Conservation (phyloP, 1,284 basidiomycete species). For the Irpex lacteus region DNA sequence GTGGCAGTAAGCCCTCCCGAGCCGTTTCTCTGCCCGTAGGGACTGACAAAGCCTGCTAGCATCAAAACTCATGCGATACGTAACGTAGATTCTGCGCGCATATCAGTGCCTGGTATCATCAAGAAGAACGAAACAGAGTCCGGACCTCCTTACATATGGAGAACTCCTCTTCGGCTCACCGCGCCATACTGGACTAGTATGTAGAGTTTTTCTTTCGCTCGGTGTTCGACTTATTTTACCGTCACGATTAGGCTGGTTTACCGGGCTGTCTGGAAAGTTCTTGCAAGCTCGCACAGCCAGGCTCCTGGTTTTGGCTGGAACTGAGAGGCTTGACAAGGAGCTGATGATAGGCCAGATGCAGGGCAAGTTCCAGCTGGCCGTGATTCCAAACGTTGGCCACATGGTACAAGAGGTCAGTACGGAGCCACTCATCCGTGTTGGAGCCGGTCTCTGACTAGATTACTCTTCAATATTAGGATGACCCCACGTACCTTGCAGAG, state of each 20-base stretch:
- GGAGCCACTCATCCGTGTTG: not conserved
- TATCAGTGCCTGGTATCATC: conserved; percentile 82
- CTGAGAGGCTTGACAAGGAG: conserved; percentile 89
- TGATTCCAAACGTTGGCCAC: conserved; percentile 87
- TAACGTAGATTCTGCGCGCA: conserved; percentile 75
- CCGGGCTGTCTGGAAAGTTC: conserved; percentile 78
- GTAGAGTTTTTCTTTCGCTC: conserved; percentile 22
- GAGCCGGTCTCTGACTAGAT: not conserved
- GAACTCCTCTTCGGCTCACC: conserved; percentile 81
- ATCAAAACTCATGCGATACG: conserved; percentile 75
- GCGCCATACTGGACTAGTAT: conserved; percentile 88
- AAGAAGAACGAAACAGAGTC: conserved; percentile 38
- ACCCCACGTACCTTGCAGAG: conserved; percentile 77
- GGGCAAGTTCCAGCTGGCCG: conserved; percentile 94
- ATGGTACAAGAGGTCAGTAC: conserved; percentile 83
- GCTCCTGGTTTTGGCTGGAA: conserved; percentile 87
- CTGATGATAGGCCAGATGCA: conserved; percentile 99
- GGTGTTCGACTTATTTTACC: not conserved
- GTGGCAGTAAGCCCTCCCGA: conserved; percentile 78
- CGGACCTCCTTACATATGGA: conserved; percentile 61
- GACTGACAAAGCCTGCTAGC: conserved; percentile 35
- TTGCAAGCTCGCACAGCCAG: conserved; percentile 76
- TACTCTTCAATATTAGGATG: conserved; percentile 54
- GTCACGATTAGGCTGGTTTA: conserved; percentile 78
- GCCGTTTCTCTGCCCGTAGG: not conserved